These are phyloP conservation scores for Myrica gale DNA, from an alignment of 306 rosid species.

Conservation along the genomic window DNA sequence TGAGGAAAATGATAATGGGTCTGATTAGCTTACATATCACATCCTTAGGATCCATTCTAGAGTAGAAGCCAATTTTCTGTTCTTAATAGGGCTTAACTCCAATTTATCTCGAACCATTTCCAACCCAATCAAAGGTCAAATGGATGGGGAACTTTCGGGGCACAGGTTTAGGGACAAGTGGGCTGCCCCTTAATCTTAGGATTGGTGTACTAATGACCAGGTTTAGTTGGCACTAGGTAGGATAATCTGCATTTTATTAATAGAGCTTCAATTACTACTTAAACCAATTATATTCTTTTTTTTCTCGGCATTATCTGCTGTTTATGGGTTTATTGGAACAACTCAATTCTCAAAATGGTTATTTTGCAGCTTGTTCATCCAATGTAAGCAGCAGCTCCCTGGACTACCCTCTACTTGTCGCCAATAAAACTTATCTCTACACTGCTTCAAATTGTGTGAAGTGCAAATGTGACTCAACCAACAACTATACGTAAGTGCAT, in stretches of 20 bases:
- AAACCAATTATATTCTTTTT: too few species aligned
- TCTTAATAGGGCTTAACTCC: neutral
- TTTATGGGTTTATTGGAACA: neutral
- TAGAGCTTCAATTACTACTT: too few species aligned
- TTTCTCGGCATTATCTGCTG: neutral
- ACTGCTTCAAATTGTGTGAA: conserved; percentile 69
- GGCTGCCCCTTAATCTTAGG: too few species aligned
- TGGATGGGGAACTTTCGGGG: too few species aligned
- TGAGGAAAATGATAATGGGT: neutral
- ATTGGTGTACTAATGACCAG: too few species aligned
- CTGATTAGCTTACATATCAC: neutral
- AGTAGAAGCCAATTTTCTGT: neutral
- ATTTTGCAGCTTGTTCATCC: conserved; percentile 62
- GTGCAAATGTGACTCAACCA: conserved; percentile 53
- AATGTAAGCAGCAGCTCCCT: conserved; percentile 35
- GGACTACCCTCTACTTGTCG: conserved; percentile 58
- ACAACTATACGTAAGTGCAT: conserved; percentile 47
- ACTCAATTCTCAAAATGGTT: neutral
- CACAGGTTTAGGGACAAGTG: too few species aligned
- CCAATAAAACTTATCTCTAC: conserved; percentile 45
- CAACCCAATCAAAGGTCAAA: too few species aligned
- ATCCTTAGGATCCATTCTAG: neutral
- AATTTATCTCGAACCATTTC: too few species aligned
- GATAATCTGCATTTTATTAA: too few species aligned
- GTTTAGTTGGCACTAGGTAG: too few species aligned